phyloP scores from a whole-genome alignment of 495 filamentous ascomycete species.

The Penicillium samsonianum region DNA sequence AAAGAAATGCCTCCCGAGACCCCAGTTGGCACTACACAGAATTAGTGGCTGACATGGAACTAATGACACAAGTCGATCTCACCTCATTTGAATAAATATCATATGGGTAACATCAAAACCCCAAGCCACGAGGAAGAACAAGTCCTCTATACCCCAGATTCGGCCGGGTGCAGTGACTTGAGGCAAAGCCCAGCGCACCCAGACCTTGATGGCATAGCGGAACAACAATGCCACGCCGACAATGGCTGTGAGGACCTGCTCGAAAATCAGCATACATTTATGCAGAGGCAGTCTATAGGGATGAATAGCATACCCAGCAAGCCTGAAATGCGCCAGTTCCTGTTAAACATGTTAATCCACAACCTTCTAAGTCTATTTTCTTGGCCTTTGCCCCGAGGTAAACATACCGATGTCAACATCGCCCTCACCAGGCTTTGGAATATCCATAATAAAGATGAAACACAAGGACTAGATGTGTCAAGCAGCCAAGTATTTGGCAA shows the following conservation, averaged over 20 bases:
- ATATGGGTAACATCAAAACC: constrained; percentile 39
- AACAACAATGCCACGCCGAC: constrained; percentile 35
- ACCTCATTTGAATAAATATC: constrained; percentile 36
- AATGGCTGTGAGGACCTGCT: constrained; percentile 34
- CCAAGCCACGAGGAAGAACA: constrained; percentile 35
- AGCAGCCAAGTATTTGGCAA: not conserved
- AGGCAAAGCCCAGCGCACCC: constrained; percentile 40
- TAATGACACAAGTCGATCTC: not conserved
- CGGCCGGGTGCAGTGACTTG: constrained; percentile 34
- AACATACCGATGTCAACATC: constrained; percentile 35
- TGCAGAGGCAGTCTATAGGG: not conserved
- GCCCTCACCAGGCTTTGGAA: constrained; percentile 32
- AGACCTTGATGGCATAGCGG: constrained; percentile 36
- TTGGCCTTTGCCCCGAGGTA: not conserved
- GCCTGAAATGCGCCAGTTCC: constrained; percentile 30
- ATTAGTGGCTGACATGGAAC: not conserved
- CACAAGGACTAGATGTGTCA: constrained; percentile 7
- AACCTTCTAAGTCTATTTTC: not conserved
- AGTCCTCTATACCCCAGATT: constrained; percentile 40
- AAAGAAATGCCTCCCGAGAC: constrained; percentile 38
- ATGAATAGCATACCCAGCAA: constrained; percentile 32
- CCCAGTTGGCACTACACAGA: constrained; percentile 28
- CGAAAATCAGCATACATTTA: constrained; percentile 3
- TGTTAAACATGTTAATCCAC: constrained; percentile 12
- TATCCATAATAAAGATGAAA: constrained; percentile 25